A percentile compares a stretch with the other conserved stretches of the same genome.
Evolutionary conservation across 805 yeast species (phyloP).

Genomic region (Debaryomyces hansenii): DNA sequence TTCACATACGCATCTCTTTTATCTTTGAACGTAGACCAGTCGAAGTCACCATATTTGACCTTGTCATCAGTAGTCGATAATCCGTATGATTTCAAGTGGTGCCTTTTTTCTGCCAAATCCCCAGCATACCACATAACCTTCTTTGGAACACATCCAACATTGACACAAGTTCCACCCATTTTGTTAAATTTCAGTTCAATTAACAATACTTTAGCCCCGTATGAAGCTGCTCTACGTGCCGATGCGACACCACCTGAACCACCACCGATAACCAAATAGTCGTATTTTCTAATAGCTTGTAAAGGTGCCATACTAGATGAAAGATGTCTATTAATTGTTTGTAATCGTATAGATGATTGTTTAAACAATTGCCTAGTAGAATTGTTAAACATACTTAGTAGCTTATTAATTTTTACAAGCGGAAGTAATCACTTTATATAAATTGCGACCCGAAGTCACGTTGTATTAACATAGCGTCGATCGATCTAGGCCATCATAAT

Average conservation of each 20-base stretch:
- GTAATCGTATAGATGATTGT: slow-evolving; percentile 19
- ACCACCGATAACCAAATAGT: slow-evolving; percentile 95
- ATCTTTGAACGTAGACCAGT: slow-evolving; percentile 79
- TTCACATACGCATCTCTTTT: slow-evolving; percentile 91
- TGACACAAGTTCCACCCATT: slow-evolving; percentile 98
- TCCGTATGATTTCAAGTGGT: slow-evolving; percentile 81
- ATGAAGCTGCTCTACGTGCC: slow-evolving; percentile 91
- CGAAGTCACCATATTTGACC: slow-evolving; percentile 54
- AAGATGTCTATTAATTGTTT: slow-evolving; percentile 29
- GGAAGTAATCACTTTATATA: not conserved
- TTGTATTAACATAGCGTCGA: not conserved
- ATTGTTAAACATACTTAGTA: slow-evolving; percentile 8
- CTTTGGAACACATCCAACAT: slow-evolving; percentile 99
- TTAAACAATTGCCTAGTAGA: slow-evolving; percentile 9
- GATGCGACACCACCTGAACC: slow-evolving; percentile 99
- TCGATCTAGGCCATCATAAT: too few relatives aligned
- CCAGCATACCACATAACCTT: slow-evolving; percentile 99
- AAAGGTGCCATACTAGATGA: slow-evolving; percentile 54
- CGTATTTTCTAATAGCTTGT: slow-evolving; percentile 57
- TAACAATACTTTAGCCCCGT: slow-evolving; percentile 85
- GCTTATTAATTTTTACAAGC: not conserved
- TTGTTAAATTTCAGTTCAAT: slow-evolving; percentile 67
- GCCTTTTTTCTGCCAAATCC: slow-evolving; percentile 75
- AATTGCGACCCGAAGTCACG: not conserved
- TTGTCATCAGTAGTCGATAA: slow-evolving; percentile 57